A percentile compares a stretch with the other conserved stretches of the same genome.
These are phyloP conservation scores for Coniferiporia sulphurascens DNA, from an alignment of 1,284 basidiomycete genomes.

Conservation along the genomic window DNA sequence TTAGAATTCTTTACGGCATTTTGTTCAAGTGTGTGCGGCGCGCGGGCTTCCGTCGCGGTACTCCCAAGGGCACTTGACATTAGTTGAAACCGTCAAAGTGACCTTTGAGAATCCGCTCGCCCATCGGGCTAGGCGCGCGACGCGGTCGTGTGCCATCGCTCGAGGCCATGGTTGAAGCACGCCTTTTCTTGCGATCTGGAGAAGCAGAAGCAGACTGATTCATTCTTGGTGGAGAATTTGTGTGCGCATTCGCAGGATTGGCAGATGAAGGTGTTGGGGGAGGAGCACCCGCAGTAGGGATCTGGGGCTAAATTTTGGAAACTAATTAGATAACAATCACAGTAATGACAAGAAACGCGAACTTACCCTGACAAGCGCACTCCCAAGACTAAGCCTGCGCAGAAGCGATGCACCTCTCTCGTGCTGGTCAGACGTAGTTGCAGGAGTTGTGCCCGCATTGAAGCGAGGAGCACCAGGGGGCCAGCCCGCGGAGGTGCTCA, in stretches of 20 bases:
- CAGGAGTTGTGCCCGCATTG: slow-evolving; percentile 22
- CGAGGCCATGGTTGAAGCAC: slow-evolving; percentile 52
- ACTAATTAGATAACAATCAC: not conserved
- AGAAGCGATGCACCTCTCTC: slow-evolving; percentile 65
- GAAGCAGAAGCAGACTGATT: slow-evolving; percentile 25
- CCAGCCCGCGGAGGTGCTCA: slow-evolving; percentile 40
- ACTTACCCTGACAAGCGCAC: slow-evolving; percentile 51
- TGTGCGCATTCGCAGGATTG: slow-evolving; percentile 24
- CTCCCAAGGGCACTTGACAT: not conserved
- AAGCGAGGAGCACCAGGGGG: slow-evolving; percentile 47
- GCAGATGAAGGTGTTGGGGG: not conserved
- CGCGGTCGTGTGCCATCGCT: slow-evolving; percentile 40
- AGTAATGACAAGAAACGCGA: slow-evolving; percentile 22
- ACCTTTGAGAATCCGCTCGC: slow-evolving; percentile 76
- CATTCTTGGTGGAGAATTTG: slow-evolving; percentile 6
- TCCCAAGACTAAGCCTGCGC: slow-evolving; percentile 66
- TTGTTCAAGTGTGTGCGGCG: not conserved
- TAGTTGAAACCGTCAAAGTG: slow-evolving; percentile 69
- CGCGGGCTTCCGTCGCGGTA: not conserved
- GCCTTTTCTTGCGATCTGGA: slow-evolving; percentile 40
- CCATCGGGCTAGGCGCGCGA: slow-evolving; percentile 78
- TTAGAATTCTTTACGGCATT: not conserved
- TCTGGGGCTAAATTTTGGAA: slow-evolving; percentile 5
- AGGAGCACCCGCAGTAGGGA: slow-evolving; percentile 3
- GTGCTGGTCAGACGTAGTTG: slow-evolving; percentile 24